Conservation (phyloP, 352 stramenopile genomes). For the Plasmopara viticola region DNA sequence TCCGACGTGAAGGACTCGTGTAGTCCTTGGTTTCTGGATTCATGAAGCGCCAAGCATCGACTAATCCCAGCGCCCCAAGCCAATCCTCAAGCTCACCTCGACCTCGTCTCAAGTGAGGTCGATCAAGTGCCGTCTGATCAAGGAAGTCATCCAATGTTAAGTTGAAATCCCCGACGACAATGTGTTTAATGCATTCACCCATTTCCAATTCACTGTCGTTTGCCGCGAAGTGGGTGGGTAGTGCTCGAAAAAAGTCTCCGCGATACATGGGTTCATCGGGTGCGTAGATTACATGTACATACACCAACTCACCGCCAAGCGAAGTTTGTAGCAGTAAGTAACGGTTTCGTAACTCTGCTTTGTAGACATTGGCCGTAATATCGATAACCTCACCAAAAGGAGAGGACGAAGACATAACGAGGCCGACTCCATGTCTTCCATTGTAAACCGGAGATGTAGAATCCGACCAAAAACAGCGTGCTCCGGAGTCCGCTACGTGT, state of each 20-base stretch:
- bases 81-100: background rate
- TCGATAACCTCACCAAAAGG: background rate
- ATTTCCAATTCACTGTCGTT: background rate
- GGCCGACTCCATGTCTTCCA: background rate
- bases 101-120: background rate
- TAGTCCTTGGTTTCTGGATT: constrained; percentile 5
- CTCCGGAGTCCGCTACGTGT: background rate
- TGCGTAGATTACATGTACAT: background rate
- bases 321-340: background rate
- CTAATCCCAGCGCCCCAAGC: background rate
- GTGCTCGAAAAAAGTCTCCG: background rate
- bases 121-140: background rate
- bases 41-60: constrained; percentile 12
- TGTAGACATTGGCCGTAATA: background rate
- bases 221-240: background rate
- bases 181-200: background rate
- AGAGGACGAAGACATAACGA: background rate
- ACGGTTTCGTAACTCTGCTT: background rate
- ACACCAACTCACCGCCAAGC: background rate
- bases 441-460: background rate
- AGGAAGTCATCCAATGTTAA: background rate
- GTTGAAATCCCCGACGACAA: background rate
- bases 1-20: constrained; percentile 4
- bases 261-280: background rate
- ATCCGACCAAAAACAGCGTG: background rate